These are phyloP conservation scores for Zopfochytrium polystomum DNA, from an alignment of 371 early-diverging fungal species.

Conservation along the genomic window DNA sequence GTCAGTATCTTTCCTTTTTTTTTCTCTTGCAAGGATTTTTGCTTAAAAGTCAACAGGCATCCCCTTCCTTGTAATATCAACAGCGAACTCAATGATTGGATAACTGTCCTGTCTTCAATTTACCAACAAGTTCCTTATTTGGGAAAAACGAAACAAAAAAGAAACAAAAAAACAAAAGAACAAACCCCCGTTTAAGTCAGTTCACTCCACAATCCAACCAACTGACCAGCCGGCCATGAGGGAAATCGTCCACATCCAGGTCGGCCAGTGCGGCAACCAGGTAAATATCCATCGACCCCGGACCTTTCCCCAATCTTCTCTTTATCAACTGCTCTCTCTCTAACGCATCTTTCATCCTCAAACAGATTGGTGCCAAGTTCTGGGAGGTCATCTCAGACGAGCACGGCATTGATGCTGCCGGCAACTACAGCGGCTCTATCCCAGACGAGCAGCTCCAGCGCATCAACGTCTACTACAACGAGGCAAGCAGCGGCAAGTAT, in stretches of 20 bases:
- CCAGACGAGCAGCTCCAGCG: constrained; percentile 93
- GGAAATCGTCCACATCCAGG: constrained; percentile 99
- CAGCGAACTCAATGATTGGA: no score
- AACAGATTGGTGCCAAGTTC: constrained; percentile 71
- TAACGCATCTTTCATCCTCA: not conserved
- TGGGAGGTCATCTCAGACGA: constrained; percentile 77
- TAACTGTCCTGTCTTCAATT: no score
- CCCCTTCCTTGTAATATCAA: no score
- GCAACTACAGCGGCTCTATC: constrained; percentile 62
- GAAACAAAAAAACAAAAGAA: no score
- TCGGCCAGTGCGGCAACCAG: constrained; percentile 78
- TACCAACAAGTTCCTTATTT: no score
- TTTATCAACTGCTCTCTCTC: no score
- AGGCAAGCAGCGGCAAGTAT: constrained; percentile 61
- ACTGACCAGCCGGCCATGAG: constrained; percentile 1
- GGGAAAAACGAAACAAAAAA: no score
- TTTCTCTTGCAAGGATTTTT: no score
- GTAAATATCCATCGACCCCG: constrained; percentile 1
- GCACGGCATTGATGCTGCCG: constrained; percentile 63
- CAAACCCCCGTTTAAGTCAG: no score
- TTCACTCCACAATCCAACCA: constrained; percentile 3
- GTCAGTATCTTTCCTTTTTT: no score
- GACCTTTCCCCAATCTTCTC: not conserved
- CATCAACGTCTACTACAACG: constrained; percentile 98
- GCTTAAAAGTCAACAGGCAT: no score